Evolutionary conservation across 2,329 filamentous ascomycete species (phyloP), one percentile per base, ranked within the genome.

Genomic region (Aspergillus ruber): DNA sequence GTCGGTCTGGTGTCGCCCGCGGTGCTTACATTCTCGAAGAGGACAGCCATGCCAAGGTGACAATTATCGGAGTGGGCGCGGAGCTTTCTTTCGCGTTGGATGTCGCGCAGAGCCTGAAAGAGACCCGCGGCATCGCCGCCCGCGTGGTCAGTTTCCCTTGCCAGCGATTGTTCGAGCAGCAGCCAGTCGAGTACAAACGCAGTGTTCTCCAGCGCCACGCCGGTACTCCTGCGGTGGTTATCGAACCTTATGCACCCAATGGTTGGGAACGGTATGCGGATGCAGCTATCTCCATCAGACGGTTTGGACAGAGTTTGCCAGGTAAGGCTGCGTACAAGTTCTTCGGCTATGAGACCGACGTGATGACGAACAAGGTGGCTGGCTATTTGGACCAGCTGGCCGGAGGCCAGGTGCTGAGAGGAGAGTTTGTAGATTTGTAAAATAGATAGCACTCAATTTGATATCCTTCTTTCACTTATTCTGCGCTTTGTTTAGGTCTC

Each of bases 181-280:
- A 79, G 54, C 50, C 65, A 0, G 53, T 65, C 3, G 64, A 72
- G 36, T 79, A 78, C 56, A 73, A 68, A 57, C 69, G 71, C 1
- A 50, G 66, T 1, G 68, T 71, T 1, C 61, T 78, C 45, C 61
- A 56, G 36, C 63, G 66, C 5, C 65, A 72, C 44, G 54, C 56
- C 2, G 66, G 65, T 6, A 63, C 70, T 10, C 71, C 72, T 2
- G 63, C 64, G 3, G 69, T 78, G 3, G 70, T 76, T 1, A 75
- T 78, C 25, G 75, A 78, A 60, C 68, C 75, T 0, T 78, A 74
- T 53, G 66, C 72, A 1, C 66, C 70, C 0, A 73, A 74, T 29
- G 74, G 75, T 3, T 79, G 75, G 76, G 75, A 78, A 56, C 58
- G 74, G n/a, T 78, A 76, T 50, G 74, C 75, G 0, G 71, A 77